Base-by-base conservation (phyloP, 2,329 filamentous ascomycete species). In the Beauveria sp. region DNA sequence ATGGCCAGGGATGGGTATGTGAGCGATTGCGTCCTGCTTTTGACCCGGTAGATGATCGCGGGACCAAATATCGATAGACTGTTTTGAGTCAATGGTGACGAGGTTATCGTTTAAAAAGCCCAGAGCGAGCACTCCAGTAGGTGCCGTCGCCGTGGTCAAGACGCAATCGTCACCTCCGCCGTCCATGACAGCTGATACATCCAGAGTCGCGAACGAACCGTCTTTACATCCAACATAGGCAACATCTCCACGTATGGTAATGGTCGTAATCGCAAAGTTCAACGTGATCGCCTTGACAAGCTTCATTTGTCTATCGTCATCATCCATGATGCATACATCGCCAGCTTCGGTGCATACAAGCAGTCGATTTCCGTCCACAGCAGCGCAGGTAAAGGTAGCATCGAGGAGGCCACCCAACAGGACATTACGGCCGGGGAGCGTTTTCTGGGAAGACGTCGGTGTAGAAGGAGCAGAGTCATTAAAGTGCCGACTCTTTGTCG, bases 291-390 rank as follows among this genome's bases (percentile, higher is more conserved):
- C 79, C 62, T 86, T 85, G 48, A 80, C 78, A 53, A 97, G 77
- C 66, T 85, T 90, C 72, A 89, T 88, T 64, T 86, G 84, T 64
- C 86, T 87, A 56, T 84, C 85, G 37, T 82, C 83, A 66, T 96
- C 90, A 64, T 97, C 89, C 37, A 97, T 79, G 34, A 96, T 78
- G 72, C 93, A 97, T n/a, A 99, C 79, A 69, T 96, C 89, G 30
- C 94, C 94, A 62, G 85, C 84, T 69, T 97, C 92, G 3, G 93
- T 90, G 75, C 91, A 94, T 47, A 97, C 79, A 46, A 97, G 83
- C 20, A 92, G 88, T 67, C 87, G 89, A 47, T 82, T 83, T 41
- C 90, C 84, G 43, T 89, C 87, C 40, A 96, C 83, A 18, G 86
- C 84, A 5, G 91, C 86, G 64, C 89, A 91, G 20, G 87, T 91